Evolutionary conservation across 495 filamentous ascomycete species (phyloP), one percentile per base, ranked within the genome.

Genomic region (Aspergillus nanangensis): DNA sequence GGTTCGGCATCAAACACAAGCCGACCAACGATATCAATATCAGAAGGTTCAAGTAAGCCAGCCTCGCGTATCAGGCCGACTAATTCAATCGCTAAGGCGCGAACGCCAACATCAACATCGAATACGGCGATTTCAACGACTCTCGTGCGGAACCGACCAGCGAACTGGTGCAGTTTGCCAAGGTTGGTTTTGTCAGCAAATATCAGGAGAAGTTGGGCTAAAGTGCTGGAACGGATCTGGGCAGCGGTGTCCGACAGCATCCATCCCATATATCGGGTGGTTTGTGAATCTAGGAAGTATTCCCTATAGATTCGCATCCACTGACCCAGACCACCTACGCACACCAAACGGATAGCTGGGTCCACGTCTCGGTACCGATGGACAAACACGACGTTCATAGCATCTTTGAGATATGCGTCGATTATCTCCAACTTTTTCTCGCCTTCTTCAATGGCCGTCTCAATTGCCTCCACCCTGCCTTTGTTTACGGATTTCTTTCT

Each of bases 291-390:
- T 61, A 95, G 88, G 69, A 95, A 97, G 39, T 86, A 73, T 32
- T 90, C 86, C 5, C 90, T 86, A 29, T 93, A 81, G 13, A 75
- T 80, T 51, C 78, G 76, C 55, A 97, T 90, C 93, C 93, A 98
- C 23, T 79, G 75, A 29, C 90, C 88, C 18, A 98, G 74, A 7
- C 88, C 88, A 41, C 82, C 77, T 35, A 95, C 79, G 56, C 90
- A 95, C 48, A 95, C 89, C 2, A 81, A 77, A 27, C 93, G 80
- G 41, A 98, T 95, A 48, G 74, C 85, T 1, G 87, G 78, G 62
- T 98, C 93, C 17, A 96, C 78, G 52, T 98, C 93, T 25, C 93
- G 88, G 62, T 96, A 97, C 20, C 93, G 86, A 62, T 97, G 90
- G 22, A 95, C 82, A 53, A 93, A 98, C 21, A 96, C 81, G 8